These are phyloP conservation scores for Oidiodendron maius DNA, from an alignment of 495 filamentous ascomycete species.

Conservation along the genomic window DNA sequence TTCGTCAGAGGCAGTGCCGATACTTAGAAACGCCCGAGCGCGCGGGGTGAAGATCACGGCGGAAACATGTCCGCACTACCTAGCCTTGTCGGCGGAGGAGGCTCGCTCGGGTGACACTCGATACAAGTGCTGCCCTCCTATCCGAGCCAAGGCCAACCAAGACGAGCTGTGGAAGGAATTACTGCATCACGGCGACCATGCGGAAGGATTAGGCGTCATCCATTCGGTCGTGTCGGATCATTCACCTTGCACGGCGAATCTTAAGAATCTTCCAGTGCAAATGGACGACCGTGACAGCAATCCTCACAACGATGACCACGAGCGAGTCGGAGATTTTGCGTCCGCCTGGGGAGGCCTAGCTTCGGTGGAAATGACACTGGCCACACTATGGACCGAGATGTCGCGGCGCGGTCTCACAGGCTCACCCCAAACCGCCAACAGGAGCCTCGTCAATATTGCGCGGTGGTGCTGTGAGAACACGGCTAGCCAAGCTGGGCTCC, in stretches of 20 bases:
- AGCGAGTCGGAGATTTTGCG: constrained; percentile 53
- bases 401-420: constrained; percentile 48
- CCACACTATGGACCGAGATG: constrained; percentile 82
- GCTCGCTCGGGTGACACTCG: constrained; percentile 86
- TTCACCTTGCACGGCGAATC: constrained; percentile 88
- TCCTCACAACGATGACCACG: constrained; percentile 21
- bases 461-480: constrained; percentile 83
- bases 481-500: constrained; percentile 83
- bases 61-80: constrained; percentile 97
- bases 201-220: too few species aligned
- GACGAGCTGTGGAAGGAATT: constrained; percentile 86
- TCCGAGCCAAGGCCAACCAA: constrained; percentile 77
- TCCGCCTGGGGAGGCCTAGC: constrained; percentile 95
- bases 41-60: constrained; percentile 85
- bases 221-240: constrained; percentile 93
- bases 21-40: constrained; percentile 73
- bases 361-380: constrained; percentile 84
- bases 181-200: constrained; percentile 68
- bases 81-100: constrained; percentile 79
- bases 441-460: constrained; percentile 66
- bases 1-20: constrained; percentile 80
- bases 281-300: constrained; percentile 43
- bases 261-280: constrained; percentile 77
- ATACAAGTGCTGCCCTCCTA: constrained; percentile 97
- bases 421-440: constrained; percentile 27